Percentiles rank a stretch among this genome's conserved stretches.
These are phyloP conservation scores for Penicillium italicum DNA, from an alignment of 2,329 filamentous ascomycete species.

Conservation along the genomic window DNA sequence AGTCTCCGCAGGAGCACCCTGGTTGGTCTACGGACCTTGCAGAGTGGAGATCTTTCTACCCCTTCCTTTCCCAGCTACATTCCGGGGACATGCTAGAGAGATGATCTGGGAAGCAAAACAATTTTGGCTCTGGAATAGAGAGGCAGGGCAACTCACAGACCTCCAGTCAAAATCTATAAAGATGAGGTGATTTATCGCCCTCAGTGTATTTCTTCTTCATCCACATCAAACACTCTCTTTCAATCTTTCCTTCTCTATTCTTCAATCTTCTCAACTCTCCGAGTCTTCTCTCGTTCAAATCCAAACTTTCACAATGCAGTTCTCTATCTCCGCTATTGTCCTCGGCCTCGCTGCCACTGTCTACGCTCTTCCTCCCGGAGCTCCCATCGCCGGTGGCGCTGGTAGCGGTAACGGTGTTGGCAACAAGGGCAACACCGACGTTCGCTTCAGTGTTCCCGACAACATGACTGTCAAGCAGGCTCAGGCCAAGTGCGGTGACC, in stretches of 20 bases:
- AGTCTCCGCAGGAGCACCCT: slow-evolving; percentile 4
- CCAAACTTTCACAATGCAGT: slow-evolving; percentile 39
- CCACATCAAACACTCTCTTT: slow-evolving; percentile 31
- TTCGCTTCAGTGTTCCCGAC: slow-evolving; percentile 34
- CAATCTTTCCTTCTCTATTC: slow-evolving; percentile 22
- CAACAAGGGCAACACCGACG: slow-evolving; percentile 35
- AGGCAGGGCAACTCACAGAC: slow-evolving; percentile 17
- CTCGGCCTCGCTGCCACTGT: slow-evolving; percentile 36
- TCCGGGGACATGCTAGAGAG: slow-evolving; percentile 23
- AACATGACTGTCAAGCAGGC: slow-evolving; percentile 37
- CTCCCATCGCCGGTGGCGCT: slow-evolving; percentile 19
- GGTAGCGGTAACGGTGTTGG: slow-evolving; percentile 24
- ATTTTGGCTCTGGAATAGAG: slow-evolving; percentile 5
- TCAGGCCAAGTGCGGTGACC: slow-evolving; percentile 38
- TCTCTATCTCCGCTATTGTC: slow-evolving; percentile 33
- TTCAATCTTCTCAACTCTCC: slow-evolving; percentile 12
- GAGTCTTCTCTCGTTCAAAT: slow-evolving; percentile 27
- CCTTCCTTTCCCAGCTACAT: slow-evolving; percentile 30
- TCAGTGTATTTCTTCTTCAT: slow-evolving; percentile 28
- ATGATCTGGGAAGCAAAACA: slow-evolving; percentile 9
- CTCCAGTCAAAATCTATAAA: slow-evolving; percentile 34
- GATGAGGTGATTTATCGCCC: slow-evolving; percentile 19
- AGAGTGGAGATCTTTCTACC: slow-evolving; percentile 16
- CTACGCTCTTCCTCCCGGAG: slow-evolving; percentile 28
- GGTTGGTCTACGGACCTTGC: slow-evolving; percentile 6